Conservation (phyloP, 2,329 filamentous ascomycete genomes). For the Pyrenochaeta sp. region DNA sequence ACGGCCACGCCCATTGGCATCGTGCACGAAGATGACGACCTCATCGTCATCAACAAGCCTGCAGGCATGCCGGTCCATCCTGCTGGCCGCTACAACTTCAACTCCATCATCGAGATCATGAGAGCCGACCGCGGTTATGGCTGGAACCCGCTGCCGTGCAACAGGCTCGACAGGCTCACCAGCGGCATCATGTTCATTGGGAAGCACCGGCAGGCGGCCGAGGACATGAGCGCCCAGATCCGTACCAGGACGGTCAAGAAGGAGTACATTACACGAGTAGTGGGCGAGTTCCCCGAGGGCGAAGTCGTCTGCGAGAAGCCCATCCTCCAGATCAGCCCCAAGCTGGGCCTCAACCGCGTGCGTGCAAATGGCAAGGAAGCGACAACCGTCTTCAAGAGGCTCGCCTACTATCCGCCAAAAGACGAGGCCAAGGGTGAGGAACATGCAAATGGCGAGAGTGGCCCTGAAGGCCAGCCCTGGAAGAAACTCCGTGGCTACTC, state of each 20-base stretch:
- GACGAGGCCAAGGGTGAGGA: constrained; percentile 25
- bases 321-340: constrained; percentile 92
- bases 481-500: constrained; percentile 78
- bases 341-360: constrained; percentile 93
- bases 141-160: constrained; percentile 77
- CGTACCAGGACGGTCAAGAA: constrained; percentile 85
- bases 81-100: constrained; percentile 94
- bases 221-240: constrained; percentile 79
- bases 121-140: constrained; percentile 71
- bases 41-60: constrained; percentile 97
- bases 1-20: constrained; percentile 80
- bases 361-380: constrained; percentile 90
- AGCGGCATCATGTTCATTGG: constrained; percentile 98
- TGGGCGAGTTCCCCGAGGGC: constrained; percentile 89
- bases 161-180: constrained; percentile 91
- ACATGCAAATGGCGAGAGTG: constrained; percentile 23
- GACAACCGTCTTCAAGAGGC: constrained; percentile 86
- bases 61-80: constrained; percentile 95
- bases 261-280: constrained; percentile 92
- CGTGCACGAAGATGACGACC: constrained; percentile 88
- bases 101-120: constrained; percentile 94
- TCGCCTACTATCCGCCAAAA: constrained; percentile 85
- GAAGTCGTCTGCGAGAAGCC: constrained; percentile 93
- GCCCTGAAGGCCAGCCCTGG: constrained; percentile 56
- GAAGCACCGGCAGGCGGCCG: constrained; percentile 83